Evolutionary conservation across 2,329 filamentous ascomycete genomes (phyloP).

Genomic region (Clonostachys rhizophaga): DNA sequence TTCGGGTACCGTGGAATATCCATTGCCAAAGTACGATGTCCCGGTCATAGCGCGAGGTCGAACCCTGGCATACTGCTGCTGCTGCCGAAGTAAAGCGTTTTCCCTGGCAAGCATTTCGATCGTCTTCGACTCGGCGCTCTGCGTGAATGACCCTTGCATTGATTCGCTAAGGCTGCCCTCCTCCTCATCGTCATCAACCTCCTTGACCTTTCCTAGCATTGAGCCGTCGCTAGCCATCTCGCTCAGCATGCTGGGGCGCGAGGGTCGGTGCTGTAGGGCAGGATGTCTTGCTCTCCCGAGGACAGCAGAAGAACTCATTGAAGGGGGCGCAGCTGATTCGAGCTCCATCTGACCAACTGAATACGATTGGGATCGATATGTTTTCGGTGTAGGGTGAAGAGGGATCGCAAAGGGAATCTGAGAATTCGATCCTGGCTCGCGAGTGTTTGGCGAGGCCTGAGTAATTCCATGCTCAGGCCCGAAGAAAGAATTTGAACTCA

Average conservation of each 20-base stretch:
- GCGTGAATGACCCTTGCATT: slow-evolving; percentile 42
- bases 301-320: slow-evolving; percentile 37
- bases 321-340: slow-evolving; percentile 38
- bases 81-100: slow-evolving; percentile 57
- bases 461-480: slow-evolving; percentile 35
- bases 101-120: slow-evolving; percentile 60
- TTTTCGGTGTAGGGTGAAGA: slow-evolving; percentile 85
- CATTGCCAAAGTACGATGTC: slow-evolving; percentile 46
- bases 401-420: slow-evolving; percentile 86
- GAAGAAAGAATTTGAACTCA: slow-evolving; percentile 40
- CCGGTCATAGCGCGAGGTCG: slow-evolving; percentile 55
- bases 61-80: slow-evolving; percentile 43
- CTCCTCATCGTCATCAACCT: slow-evolving; percentile 60
- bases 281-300: slow-evolving; percentile 55
- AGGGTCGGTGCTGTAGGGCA: slow-evolving; percentile 75
- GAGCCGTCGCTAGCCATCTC: slow-evolving; percentile 63
- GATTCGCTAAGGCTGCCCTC: slow-evolving; percentile 49
- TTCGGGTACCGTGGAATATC: slow-evolving; percentile 55
- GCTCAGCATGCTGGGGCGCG: slow-evolving; percentile 71
- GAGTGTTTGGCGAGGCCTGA: slow-evolving; percentile 45
- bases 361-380: slow-evolving; percentile 93
- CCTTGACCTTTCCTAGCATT: slow-evolving; percentile 64
- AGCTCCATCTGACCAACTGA: slow-evolving; percentile 87
- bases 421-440: slow-evolving; percentile 48
- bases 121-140: slow-evolving; percentile 53